Conservation (phyloP, 1,139 yeast genomes). For the Yamadazyma oceani region DNA sequence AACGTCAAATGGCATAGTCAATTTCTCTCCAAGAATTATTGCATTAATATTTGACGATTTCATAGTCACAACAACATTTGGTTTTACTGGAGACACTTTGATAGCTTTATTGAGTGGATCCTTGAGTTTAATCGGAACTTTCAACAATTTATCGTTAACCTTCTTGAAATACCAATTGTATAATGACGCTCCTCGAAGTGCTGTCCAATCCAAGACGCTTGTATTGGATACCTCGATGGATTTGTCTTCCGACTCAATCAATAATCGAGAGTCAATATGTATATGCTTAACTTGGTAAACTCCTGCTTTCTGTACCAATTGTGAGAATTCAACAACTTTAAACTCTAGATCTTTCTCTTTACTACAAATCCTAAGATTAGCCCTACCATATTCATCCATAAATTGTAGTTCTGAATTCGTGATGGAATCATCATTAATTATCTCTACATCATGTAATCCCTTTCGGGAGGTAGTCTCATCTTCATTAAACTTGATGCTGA, state of each 20-base stretch:
- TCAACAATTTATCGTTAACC: slow-evolving; percentile 5
- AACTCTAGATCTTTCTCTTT: neutral
- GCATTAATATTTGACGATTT: slow-evolving; percentile 7
- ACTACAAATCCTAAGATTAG: slow-evolving; percentile 2
- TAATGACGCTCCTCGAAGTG: neutral
- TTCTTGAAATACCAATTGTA: slow-evolving; percentile 10
- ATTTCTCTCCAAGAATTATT: slow-evolving; percentile 32
- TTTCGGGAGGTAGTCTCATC: slow-evolving; percentile 6
- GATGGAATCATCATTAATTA: slow-evolving; percentile 1
- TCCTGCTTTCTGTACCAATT: slow-evolving; percentile 26
- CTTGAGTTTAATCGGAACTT: slow-evolving; percentile 9
- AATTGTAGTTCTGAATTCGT: neutral
- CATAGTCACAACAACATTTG: slow-evolving; percentile 18
- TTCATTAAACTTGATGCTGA: slow-evolving; percentile 6
- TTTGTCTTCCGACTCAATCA: neutral
- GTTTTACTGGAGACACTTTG: slow-evolving; percentile 23
- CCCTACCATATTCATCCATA: neutral
- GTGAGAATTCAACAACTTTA: slow-evolving; percentile 26
- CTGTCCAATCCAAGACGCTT: neutral
- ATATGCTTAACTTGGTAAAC: slow-evolving; percentile 20
- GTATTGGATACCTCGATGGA: slow-evolving; percentile 3
- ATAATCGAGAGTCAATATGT: slow-evolving; percentile 13
- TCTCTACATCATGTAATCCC: neutral
- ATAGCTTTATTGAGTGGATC: slow-evolving; percentile 10
- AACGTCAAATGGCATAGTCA: slow-evolving; percentile 23